phyloP scores from a whole-genome alignment of 1,284 basidiomycete species.

The Mycena citricolor region DNA sequence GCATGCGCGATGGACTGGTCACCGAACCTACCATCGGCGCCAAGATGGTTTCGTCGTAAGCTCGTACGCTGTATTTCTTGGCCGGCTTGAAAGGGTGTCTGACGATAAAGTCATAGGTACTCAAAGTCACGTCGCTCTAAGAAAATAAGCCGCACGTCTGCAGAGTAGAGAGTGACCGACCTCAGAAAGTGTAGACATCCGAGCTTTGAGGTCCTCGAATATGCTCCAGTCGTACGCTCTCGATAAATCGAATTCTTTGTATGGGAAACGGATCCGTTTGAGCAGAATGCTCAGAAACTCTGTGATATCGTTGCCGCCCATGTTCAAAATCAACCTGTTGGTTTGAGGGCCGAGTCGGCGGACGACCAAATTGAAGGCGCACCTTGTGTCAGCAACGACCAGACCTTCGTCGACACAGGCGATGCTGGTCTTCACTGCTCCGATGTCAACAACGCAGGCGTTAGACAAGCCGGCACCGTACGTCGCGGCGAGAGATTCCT shows the following conservation, averaged over 20 bases:
- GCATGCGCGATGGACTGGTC: neutral
- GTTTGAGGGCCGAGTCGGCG: conserved; percentile 7
- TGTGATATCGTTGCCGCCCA: conserved; percentile 94
- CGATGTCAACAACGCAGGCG: conserved; percentile 95
- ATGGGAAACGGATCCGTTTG: conserved; percentile 84
- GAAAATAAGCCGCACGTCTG: conserved; percentile 6
- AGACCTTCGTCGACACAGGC: conserved; percentile 96
- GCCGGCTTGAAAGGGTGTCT: conserved; percentile 75
- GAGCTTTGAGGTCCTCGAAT: conserved; percentile 85
- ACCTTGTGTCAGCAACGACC: conserved; percentile 88
- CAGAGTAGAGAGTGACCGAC: conserved; percentile 38
- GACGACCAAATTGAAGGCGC: conserved; percentile 19
- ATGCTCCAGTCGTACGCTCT: conserved; percentile 83
- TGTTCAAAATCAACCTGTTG: conserved; percentile 76
- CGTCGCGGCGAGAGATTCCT: conserved; percentile 92
- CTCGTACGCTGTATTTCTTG: conserved; percentile 86
- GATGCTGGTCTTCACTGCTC: conserved; percentile 81
- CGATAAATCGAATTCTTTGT: conserved; percentile 76
- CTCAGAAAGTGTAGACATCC: conserved; percentile 83
- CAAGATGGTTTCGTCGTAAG: conserved; percentile 95
- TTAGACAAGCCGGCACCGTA: conserved; percentile 94
- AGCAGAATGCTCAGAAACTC: conserved; percentile 84
- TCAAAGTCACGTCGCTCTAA: conserved; percentile 84
- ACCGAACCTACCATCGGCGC: conserved; percentile 78
- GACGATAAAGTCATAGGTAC: conserved; percentile 87